phyloP scores from a whole-genome alignment of 2,329 filamentous ascomycete genomes.

The Aspergillus sp. region DNA sequence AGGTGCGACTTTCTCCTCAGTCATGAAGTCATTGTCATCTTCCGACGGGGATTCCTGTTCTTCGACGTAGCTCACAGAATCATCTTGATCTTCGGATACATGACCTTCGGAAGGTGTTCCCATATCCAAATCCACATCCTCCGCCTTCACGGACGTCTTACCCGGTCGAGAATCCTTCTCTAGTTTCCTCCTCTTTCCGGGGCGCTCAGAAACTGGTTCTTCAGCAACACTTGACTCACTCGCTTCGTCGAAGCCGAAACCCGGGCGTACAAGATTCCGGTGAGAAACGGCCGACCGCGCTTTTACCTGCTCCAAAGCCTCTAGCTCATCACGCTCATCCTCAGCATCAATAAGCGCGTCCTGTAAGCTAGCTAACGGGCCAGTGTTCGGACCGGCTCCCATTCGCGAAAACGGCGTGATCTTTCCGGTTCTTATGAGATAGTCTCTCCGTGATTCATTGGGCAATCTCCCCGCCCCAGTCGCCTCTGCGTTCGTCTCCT shows the following conservation, averaged over 20 bases:
- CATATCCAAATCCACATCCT: conserved; percentile 8
- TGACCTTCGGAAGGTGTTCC: conserved; percentile 16
- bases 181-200: conserved; percentile 39
- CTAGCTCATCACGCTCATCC: conserved; percentile 58
- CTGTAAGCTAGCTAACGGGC: conserved; percentile 68
- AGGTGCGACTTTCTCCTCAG: conserved; percentile 26
- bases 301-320: conserved; percentile 47
- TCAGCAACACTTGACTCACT: conserved; percentile 30
- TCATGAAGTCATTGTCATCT: conserved; percentile 37
- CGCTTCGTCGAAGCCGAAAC: conserved; percentile 59
- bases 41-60: conserved; percentile 31
- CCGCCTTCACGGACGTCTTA: neutral
- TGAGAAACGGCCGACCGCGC: conserved; percentile 60
- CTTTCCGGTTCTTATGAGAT: conserved; percentile 91
- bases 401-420: conserved; percentile 93
- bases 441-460: conserved; percentile 83
- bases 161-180: conserved; percentile 7
- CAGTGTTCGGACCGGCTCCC: conserved; percentile 58
- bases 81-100: conserved; percentile 31
- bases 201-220: conserved; percentile 19
- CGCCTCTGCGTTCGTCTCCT: conserved; percentile 45
- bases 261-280: conserved; percentile 70
- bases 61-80: conserved; percentile 34
- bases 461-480: conserved; percentile 59
- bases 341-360: conserved; percentile 81